A percentile compares a stretch with the other conserved stretches of the same genome.
These are phyloP conservation scores for Amphirosellinia nigrospora DNA, from an alignment of 495 filamentous ascomycete species.

Conservation along the genomic window DNA sequence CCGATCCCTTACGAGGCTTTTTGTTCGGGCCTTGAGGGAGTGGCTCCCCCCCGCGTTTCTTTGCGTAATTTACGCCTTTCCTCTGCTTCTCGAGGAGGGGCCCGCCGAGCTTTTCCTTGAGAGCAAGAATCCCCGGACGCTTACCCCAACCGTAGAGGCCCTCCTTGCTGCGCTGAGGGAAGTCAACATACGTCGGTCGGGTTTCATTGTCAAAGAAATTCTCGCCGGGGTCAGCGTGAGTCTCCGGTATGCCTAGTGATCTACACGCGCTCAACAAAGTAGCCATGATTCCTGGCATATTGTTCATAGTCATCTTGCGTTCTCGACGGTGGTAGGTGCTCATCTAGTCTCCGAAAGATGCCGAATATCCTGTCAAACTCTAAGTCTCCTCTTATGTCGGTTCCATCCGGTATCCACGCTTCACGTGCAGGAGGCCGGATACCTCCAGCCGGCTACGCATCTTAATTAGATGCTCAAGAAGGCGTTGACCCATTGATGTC, in stretches of 20 bases:
- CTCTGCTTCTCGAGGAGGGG: slow-evolving; percentile 1
- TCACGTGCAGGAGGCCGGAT: not conserved
- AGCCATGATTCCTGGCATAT: slow-evolving; percentile 13
- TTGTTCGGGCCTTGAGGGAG: not conserved
- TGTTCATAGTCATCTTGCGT: slow-evolving; percentile 6
- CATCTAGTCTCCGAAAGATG: slow-evolving; percentile 17
- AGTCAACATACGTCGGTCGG: slow-evolving; percentile 34
- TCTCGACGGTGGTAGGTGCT: not conserved
- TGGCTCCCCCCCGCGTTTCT: not conserved
- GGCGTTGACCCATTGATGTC: not conserved
- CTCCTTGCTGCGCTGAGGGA: slow-evolving; percentile 10
- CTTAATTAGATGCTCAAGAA: not conserved
- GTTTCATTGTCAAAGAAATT: slow-evolving; percentile 21
- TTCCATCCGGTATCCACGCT: not conserved
- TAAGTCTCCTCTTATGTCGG: not conserved
- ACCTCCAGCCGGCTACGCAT: not conserved
- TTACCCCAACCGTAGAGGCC: slow-evolving; percentile 22
- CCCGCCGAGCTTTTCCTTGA: slow-evolving; percentile 28
- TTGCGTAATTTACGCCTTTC: not conserved
- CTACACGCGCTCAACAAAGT: slow-evolving; percentile 12
- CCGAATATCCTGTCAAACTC: slow-evolving; percentile 13
- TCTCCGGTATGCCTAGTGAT: slow-evolving; percentile 18
- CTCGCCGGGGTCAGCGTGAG: not conserved
- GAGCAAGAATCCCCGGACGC: slow-evolving; percentile 27
- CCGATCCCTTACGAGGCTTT: not conserved